Evolutionary conservation across 441 rosid genomes (phyloP), one percentile per base, ranked within the genome.

Genomic region (Erysimum cheiri): DNA sequence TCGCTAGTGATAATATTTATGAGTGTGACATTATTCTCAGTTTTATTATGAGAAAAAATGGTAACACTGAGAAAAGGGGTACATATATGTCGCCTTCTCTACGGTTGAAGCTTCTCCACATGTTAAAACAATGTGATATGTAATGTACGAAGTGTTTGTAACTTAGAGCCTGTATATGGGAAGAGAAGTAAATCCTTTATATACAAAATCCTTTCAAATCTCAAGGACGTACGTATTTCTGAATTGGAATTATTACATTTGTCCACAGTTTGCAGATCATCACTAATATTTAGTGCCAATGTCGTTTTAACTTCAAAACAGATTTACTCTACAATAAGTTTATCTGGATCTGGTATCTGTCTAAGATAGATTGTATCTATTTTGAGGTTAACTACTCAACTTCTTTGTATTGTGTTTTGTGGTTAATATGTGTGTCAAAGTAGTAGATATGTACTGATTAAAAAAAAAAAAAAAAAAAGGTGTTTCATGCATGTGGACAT

Each of bases 1-100:
- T 19, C 22, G 5, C 35, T 63, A 33, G 33, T 47, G 56, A 32
- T 61, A 10, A 41, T 44, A 26, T 60, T 28, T 60, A 60, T 60
- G 8, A 31, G 24, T 36, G n/a, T 10, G 65, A n/a, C 1, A 60
- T 29, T 28, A 8, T 56, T 33, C 17, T 33, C n/a, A 32, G 26
- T 55, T 32, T 55, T 54, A 11, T 26, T 22, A 13, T 26, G 32
- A 53, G 19, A 7, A 29, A 53, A 29, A 55, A 32, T n/a, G 12
- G 13, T 33, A 14, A 14, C 28, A 35, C 35, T 4, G 9, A 6
- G 22, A 43, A 29, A 41, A 3, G 12, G 52, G 66, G 13, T 43
- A 9, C 26, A 29, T 15, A n/a, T n/a, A n/a, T n/a, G 24, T 29
- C 39, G 40, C 10, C 28, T 43, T 43, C 53, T 60, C 39, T 43